Conservation (phyloP, 176 grass and related monocot genomes). For the Avena sativa region DNA sequence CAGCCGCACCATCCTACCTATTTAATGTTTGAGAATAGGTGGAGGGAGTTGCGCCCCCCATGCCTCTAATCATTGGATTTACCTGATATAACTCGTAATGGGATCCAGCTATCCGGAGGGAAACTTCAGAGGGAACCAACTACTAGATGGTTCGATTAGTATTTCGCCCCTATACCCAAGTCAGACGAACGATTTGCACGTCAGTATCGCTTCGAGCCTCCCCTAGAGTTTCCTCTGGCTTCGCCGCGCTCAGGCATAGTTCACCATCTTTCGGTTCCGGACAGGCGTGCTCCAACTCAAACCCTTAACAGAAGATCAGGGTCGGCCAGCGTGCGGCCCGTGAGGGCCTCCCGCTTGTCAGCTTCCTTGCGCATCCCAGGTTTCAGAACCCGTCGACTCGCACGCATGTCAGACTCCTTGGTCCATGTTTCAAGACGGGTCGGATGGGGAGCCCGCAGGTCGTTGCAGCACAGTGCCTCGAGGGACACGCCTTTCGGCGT, state of each 20-base stretch:
- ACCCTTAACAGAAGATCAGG: slow-evolving; percentile 81
- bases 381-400: slow-evolving; percentile 31
- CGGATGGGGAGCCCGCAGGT: slow-evolving; percentile 57
- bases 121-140: too few species aligned
- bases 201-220: slow-evolving; percentile 57
- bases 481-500: too few species aligned
- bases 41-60: slow-evolving; percentile 55
- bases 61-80: too few species aligned
- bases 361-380: neutral
- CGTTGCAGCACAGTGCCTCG: neutral
- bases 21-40: too few species aligned
- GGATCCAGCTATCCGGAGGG: too few species aligned
- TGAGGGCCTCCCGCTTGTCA: neutral
- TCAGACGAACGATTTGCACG: slow-evolving; percentile 76
- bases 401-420: slow-evolving; percentile 67
- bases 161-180: too few species aligned
- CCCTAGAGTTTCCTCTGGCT: too few species aligned
- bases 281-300: slow-evolving; percentile 70
- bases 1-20: too few species aligned
- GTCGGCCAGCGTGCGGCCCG: slow-evolving; percentile 61
- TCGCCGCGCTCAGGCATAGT: too few species aligned
- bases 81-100: too few species aligned
- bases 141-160: too few species aligned
- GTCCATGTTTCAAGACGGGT: slow-evolving; percentile 88
- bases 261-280: neutral